A percentile compares a stretch with the other conserved stretches of the same genome.
These are phyloP conservation scores for Aureobasidium sp. DNA, from an alignment of 2,329 filamentous ascomycete genomes.

Conservation along the genomic window DNA sequence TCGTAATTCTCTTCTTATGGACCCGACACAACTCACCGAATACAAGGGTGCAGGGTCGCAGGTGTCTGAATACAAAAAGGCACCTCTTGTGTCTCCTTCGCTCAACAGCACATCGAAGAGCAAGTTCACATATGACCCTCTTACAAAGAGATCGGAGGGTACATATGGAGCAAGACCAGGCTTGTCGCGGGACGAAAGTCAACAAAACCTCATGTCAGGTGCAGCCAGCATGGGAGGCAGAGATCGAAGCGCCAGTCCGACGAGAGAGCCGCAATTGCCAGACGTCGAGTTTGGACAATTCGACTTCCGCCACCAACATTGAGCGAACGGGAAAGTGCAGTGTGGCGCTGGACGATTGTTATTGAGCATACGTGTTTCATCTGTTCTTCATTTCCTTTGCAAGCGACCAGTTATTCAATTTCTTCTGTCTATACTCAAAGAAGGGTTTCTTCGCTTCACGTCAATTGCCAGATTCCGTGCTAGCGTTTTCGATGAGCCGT, in stretches of 20 bases:
- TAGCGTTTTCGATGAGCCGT: slow-evolving; percentile 1
- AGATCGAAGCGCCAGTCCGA: slow-evolving; percentile 22
- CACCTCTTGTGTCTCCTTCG: slow-evolving; percentile 25
- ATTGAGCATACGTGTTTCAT: slow-evolving; percentile 15
- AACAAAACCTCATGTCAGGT: slow-evolving; percentile 25
- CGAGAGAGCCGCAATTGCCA: slow-evolving; percentile 27
- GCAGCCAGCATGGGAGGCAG: slow-evolving; percentile 29
- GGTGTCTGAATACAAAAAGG: slow-evolving; percentile 24
- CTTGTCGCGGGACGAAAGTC: slow-evolving; percentile 24
- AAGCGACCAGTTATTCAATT: slow-evolving; percentile 1
- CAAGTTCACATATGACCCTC: slow-evolving; percentile 26
- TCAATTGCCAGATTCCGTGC: background rate
- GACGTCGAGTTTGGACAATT: slow-evolving; percentile 10
- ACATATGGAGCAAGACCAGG: slow-evolving; percentile 17
- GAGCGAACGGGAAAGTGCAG: background rate
- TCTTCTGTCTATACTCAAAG: slow-evolving; percentile 5
- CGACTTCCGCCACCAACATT: slow-evolving; percentile 5
- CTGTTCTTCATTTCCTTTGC: slow-evolving; percentile 11
- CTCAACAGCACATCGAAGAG: slow-evolving; percentile 23
- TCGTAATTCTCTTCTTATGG: slow-evolving; percentile 76
- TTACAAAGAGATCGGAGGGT: slow-evolving; percentile 19
- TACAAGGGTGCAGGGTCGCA: slow-evolving; percentile 31
- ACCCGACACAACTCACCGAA: slow-evolving; percentile 41
- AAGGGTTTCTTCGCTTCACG: background rate
- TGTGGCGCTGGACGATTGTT: slow-evolving; percentile 5